Base-by-base conservation (phyloP, 2,329 filamentous ascomycete genomes). In the Diaporthe helianthi region DNA sequence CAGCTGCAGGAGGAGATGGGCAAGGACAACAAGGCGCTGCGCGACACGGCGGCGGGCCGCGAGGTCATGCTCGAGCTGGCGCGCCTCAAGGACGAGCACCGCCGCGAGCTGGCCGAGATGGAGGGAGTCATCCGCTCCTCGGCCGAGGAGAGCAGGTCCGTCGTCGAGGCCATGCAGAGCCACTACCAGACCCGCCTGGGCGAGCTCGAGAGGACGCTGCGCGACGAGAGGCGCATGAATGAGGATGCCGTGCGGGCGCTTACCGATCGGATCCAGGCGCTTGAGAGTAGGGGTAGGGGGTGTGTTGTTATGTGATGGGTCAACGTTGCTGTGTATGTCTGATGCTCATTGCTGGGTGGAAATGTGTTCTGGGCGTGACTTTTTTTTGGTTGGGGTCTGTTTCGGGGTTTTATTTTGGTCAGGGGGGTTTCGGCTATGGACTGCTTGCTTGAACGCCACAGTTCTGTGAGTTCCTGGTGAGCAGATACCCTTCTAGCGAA, bases 1-100 rank as follows among this genome's bases (percentile, higher is more conserved):
- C 84, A 86, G 36, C 90, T 92, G 77, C 92, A 92, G 73, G 85
- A 89, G 54, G 90, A 92, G 76, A 79, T 92, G 72, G 87, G 85
- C 72, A 86, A 85, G 74, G 85, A 90, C 60, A 78, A 86, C 47
- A 86, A 83, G 75, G 85, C 84, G 63, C 83, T 89, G 24, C 80
- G 82, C 63, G 76, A 78, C 63, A 78, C 76, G 31, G 75, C 76
- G 31, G 80, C 82, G 46, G 82, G 83, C 1, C 86, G 87, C 15
- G 85, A 87, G 66, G 87, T 86, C 0, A 85, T 87, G 70, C 83
- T 86, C 38, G 87, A 89, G 73, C 76, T 91, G 69, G 83, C 85
- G 73, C 81, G 79, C 53, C 83, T 88, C 71, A 76, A 90, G 68
- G 84, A 83, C 67, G 86, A 87, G 72, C 84, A 85, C 22, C 80